A percentile compares a stretch with the other conserved stretches of the same genome.
Evolutionary conservation across 2,329 filamentous ascomycete genomes (phyloP).

Genomic region (Aspergillus glaucus): DNA sequence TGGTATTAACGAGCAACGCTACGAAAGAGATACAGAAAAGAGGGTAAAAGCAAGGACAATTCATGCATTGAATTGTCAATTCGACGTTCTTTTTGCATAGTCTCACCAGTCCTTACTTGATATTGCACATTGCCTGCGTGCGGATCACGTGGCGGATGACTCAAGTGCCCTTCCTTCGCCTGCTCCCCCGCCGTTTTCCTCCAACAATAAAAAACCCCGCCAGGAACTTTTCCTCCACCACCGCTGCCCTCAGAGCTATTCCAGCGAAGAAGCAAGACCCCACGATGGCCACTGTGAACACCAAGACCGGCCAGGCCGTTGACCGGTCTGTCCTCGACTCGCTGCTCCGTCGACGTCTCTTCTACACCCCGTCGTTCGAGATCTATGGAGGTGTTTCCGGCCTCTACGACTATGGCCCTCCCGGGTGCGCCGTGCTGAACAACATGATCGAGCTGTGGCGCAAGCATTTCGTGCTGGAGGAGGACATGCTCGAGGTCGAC

Average conservation of each 20-base stretch:
- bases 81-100: no score
- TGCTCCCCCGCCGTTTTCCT: constrained; percentile 29
- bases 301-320: constrained; percentile 82
- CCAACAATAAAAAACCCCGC: constrained; percentile 18
- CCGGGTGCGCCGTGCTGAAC: constrained; percentile 76
- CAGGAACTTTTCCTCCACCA: constrained; percentile 37
- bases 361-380: constrained; percentile 94
- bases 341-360: constrained; percentile 79
- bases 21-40: constrained; percentile 7
- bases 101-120: no score
- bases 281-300: constrained; percentile 60
- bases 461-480: constrained; percentile 87
- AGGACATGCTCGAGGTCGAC: constrained; percentile 93
- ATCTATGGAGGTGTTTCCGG: constrained; percentile 86
- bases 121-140: neutral
- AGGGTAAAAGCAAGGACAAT: constrained; percentile 1
- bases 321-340: constrained; percentile 76
- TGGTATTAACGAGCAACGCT: neutral
- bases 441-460: constrained; percentile 86
- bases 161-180: constrained; percentile 31
- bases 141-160: constrained; percentile 30
- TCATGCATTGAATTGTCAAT: neutral
- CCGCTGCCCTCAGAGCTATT: constrained; percentile 24
- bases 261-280: constrained; percentile 26
- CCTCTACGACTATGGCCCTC: constrained; percentile 89